These are phyloP conservation scores for Colletotrichum camelliae DNA, from an alignment of 2,329 filamentous ascomycete genomes.

Conservation along the genomic window DNA sequence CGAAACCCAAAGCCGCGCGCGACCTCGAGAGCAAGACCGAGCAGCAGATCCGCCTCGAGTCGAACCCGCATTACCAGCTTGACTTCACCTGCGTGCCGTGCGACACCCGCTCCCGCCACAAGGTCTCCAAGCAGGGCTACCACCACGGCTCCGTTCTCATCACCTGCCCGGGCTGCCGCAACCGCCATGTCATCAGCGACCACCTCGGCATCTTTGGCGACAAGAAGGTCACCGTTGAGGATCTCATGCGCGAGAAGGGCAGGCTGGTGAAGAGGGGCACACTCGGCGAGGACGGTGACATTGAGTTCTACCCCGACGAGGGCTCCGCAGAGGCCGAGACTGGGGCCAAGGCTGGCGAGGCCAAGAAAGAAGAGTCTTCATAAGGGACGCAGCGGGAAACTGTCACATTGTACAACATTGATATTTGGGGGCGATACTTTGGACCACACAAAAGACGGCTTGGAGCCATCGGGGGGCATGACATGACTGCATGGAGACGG, in stretches of 20 bases:
- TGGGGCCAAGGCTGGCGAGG: not conserved
- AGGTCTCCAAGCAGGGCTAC: constrained; percentile 92
- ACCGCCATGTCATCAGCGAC: constrained; percentile 90
- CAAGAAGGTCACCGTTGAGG: constrained; percentile 73
- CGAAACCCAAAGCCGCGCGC: constrained; percentile 6
- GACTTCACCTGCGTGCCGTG: constrained; percentile 95
- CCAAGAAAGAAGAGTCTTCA: not conserved
- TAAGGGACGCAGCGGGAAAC: not conserved
- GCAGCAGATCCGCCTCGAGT: constrained; percentile 27
- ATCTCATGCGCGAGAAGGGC: constrained; percentile 79
- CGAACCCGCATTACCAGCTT: constrained; percentile 78
- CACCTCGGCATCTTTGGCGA: constrained; percentile 83
- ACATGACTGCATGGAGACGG: constrained; percentile 14
- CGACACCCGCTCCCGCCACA: constrained; percentile 78
- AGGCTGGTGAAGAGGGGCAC: constrained; percentile 74
- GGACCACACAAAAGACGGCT: not conserved
- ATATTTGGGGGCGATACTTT: not conserved
- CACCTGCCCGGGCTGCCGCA: constrained; percentile 84
- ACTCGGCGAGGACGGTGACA: constrained; percentile 78
- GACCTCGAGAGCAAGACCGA: constrained; percentile 28
- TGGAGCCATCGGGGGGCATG: not conserved
- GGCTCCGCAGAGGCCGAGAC: constrained; percentile 22
- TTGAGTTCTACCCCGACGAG: constrained; percentile 90
- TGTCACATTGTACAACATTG: not conserved
- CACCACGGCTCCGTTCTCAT: constrained; percentile 90